Evolutionary conservation across 805 yeast genomes (phyloP), one percentile per base, ranked within the genome.

Genomic region (Blastobotrys attinorum): DNA sequence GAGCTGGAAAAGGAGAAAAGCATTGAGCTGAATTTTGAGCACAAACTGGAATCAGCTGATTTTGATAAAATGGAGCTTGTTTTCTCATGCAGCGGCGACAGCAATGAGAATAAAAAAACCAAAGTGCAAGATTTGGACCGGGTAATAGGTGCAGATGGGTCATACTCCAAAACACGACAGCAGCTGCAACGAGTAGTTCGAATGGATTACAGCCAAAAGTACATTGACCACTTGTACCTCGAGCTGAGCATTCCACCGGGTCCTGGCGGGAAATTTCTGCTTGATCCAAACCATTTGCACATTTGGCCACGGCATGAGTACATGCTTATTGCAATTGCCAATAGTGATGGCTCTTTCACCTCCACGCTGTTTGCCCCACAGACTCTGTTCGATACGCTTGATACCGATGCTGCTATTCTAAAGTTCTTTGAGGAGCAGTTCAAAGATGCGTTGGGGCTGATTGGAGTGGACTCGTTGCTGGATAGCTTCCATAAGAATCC

Each of bases 291-390:
- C 62, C 87, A 85, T 59, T 70, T 89, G 41, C 97, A 89, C 56
- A 85, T 89, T 37, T 89, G 97, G 97, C 97, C 97, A 3, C 69
- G 96, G 37, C 76, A 79, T 46, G 71, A 83, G 43, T 85, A 70
- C 59, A 89, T 89, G 97, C 71, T 89, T 52, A 89, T 89, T 55
- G 96, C 96, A 0, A 70, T 89, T 46, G 84, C 97, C 7, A 89
- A 89, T 53, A 61, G 65, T 20, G 95, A 85, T 59, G 92, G 90
- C 0, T 80, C 95, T 4, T 89, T 88, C 62, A 89, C 96, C 0
- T 81, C 86, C 1, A 89, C 97, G 0, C 79, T 88, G 52, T 89
- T 89, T 66, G 87, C 86, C 8, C 86, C 96, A 1, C 81, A 87
- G 81, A 56, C 64, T 3, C 56, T 83, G 15, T 76, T 83, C 18